A percentile compares a stretch with the other conserved stretches of the same genome.
Evolutionary conservation across 805 yeast species (phyloP).

Genomic region (Zygosaccharomyces pseudorouxii): DNA sequence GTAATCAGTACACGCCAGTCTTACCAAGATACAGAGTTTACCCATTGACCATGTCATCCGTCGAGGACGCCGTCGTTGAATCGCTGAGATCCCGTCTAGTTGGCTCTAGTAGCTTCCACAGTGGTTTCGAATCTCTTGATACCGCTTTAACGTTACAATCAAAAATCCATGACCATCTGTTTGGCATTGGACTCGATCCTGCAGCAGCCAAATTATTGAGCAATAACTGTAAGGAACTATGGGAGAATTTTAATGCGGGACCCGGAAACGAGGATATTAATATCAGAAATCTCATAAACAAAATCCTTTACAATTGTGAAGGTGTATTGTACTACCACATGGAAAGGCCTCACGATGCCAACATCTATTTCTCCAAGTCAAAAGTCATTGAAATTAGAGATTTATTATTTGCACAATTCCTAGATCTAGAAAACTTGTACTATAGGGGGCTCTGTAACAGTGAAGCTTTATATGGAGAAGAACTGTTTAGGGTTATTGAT

Average conservation of each 20-base stretch:
- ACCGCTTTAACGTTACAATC: conserved; percentile 27
- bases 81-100: conserved; percentile 25
- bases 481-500: conserved; percentile 13
- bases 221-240: conserved; percentile 18
- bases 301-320: conserved; percentile 18
- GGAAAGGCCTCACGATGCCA: conserved; percentile 10
- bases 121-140: conserved; percentile 21
- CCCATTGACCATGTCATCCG: conserved; percentile 1
- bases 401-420: conserved; percentile 13
- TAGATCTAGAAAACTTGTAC: conserved; percentile 27
- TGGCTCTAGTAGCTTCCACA: conserved; percentile 25
- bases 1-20: no score
- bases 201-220: conserved; percentile 19
- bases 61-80: conserved; percentile 12
- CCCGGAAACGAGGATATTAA: neutral
- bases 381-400: conserved; percentile 4
- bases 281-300: conserved; percentile 12
- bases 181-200: conserved; percentile 15
- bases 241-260: conserved; percentile 5
- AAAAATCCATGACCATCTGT: conserved; percentile 27
- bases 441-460: conserved; percentile 14
- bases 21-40: no score
- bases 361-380: conserved; percentile 9
- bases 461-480: conserved; percentile 6
- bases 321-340: conserved; percentile 18